Evolutionary conservation across 805 yeast genomes (phyloP), one percentile per base, ranked within the genome.

Genomic region (Wickerhamomyces xylosicus): DNA sequence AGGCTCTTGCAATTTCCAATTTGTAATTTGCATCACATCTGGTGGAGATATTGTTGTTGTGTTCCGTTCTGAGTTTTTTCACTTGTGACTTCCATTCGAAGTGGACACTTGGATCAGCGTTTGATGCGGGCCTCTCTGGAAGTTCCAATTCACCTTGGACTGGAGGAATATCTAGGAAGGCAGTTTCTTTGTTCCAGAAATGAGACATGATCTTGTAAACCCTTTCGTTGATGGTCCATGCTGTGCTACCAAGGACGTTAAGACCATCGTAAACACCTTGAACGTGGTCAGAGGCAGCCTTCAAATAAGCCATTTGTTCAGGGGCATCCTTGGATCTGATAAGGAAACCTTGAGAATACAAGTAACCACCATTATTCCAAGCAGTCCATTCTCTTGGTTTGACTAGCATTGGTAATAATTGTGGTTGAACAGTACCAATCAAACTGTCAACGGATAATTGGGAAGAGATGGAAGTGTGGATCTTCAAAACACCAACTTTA

Each of bases 21-120:
- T 86, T 92, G 59, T 92, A 92, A 57, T 92, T 90, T 45, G 85
- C 70, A 59, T 89, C 97, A 64, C 98, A 92, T 58, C 98, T 75
- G 56, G 80, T 83, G 0, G 97, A 89, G 58, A 92, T 77, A 45
- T 72, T 67, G 18, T 80, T 66, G 10, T 83, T 74, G 43, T 77
- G 78, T 33, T 74, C 79, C 46, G 77, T 73, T 17, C 77, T 68
- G 8, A 74, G 50, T 29, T 64, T 67, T 40, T 77, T 78, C 41
- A 84, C 74, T 36, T 66, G 59, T 20, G 76, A 66, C 48, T 78
- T 78, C 73, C 92, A 85, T 36, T 76, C 80, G 41, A 77, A 71
- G 34, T 81, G 68, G 8, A 65, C 81, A 16, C 69, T 61, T 0
- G 96, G 95, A 40, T 85, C 95, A 2, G 85, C 72, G 43, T 75